A percentile compares a stretch with the other conserved stretches of the same genome.
Evolutionary conservation across 2,329 filamentous ascomycete species (phyloP).

Genomic region (Fusarium sp.): DNA sequence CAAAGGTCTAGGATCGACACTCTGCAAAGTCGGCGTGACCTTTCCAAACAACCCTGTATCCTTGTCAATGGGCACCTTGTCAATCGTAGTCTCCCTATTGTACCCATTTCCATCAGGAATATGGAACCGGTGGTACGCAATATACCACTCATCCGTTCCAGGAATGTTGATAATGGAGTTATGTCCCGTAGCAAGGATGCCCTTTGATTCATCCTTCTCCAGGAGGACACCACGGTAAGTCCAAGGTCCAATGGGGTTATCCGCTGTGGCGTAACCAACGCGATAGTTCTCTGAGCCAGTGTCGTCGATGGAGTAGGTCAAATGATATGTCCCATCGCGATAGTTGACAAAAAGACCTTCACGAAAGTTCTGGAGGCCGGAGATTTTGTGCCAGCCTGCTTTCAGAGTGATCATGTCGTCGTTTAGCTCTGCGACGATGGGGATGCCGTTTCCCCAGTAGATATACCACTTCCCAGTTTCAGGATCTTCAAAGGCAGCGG

Average conservation of each 20-base stretch:
- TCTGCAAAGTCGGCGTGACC: constrained; percentile 43
- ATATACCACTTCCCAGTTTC: constrained; percentile 64
- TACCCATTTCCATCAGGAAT: constrained; percentile 56
- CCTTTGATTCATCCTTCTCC: constrained; percentile 50
- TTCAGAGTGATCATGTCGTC: constrained; percentile 58
- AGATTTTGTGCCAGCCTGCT: constrained; percentile 41
- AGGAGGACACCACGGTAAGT: constrained; percentile 55
- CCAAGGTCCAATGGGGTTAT: constrained; percentile 50
- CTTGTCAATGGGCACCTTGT: constrained; percentile 49
- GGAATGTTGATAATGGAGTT: constrained; percentile 56
- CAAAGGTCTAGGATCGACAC: constrained; percentile 8
- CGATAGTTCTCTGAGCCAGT: constrained; percentile 56
- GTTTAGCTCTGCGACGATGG: constrained; percentile 52
- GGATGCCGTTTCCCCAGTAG: constrained; percentile 65
- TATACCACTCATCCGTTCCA: constrained; percentile 58
- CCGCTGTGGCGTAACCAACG: constrained; percentile 55
- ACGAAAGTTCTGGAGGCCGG: constrained; percentile 53
- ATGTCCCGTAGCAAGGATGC: constrained; percentile 56
- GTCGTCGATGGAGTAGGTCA: constrained; percentile 59
- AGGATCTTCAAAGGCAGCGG: constrained; percentile 67
- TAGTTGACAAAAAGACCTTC: constrained; percentile 53
- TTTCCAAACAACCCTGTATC: constrained; percentile 49
- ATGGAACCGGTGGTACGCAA: constrained; percentile 57
- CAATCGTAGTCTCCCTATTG: constrained; percentile 53
- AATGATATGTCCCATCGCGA: constrained; percentile 54